Conservation (phyloP, 805 yeast species). For the Candida sphagnicola region DNA sequence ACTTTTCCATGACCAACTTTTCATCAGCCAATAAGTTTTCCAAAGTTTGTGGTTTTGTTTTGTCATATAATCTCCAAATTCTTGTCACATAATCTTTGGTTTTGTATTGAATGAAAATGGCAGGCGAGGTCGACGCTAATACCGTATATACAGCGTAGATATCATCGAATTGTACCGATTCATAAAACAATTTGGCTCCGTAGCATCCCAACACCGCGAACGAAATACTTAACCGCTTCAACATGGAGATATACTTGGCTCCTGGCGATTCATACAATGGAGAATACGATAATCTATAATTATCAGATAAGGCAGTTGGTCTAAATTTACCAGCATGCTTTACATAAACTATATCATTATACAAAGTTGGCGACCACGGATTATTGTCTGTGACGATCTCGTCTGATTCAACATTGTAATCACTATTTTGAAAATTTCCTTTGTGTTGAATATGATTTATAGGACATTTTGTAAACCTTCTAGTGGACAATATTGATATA, state of each 20-base stretch:
- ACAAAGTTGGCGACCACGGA: conserved; percentile 44
- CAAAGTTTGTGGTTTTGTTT: conserved; percentile 58
- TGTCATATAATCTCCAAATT: conserved; percentile 66
- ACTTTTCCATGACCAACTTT: conserved; percentile 61
- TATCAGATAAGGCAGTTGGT: conserved; percentile 45
- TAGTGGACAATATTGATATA: background rate
- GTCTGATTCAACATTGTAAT: conserved; percentile 37
- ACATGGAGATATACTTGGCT: conserved; percentile 54
- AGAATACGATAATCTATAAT: conserved; percentile 52
- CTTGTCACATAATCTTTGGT: conserved; percentile 67
- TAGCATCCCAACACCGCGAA: conserved; percentile 58
- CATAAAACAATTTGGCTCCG: conserved; percentile 55
- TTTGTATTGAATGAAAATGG: conserved; percentile 44
- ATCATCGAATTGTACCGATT: conserved; percentile 51
- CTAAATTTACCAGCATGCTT: conserved; percentile 38
- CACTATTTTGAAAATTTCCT: conserved; percentile 19
- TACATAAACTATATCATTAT: conserved; percentile 41
- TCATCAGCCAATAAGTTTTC: conserved; percentile 62
- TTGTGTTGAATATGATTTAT: conserved; percentile 11
- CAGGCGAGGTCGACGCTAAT: conserved; percentile 53
- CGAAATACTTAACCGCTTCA: conserved; percentile 60
- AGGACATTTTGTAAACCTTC: background rate
- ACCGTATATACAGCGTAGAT: conserved; percentile 43
- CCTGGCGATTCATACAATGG: conserved; percentile 67
- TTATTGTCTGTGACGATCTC: conserved; percentile 38